Evolutionary conservation across 768 basidiomycete genomes (phyloP).

Genomic region (Kwoniella dejecticola): DNA sequence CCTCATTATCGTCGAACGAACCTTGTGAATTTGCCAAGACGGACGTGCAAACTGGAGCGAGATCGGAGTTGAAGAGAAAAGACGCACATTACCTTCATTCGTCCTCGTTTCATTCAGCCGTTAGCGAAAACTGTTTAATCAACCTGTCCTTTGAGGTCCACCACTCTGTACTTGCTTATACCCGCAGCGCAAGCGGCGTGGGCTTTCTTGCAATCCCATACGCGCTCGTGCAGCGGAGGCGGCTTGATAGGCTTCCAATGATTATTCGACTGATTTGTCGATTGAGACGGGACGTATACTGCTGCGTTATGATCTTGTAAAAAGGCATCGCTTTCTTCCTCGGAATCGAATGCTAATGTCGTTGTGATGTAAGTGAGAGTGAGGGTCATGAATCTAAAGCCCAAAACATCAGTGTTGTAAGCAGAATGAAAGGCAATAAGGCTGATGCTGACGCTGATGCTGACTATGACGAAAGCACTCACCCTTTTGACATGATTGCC

Average conservation of each 20-base stretch:
- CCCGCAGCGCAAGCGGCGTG: constrained; percentile 61
- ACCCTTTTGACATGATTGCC: constrained; percentile 92
- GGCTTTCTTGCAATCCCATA: constrained; percentile 56
- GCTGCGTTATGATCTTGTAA: constrained; percentile 69
- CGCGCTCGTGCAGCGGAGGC: constrained; percentile 40
- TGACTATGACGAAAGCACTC: constrained; percentile 54
- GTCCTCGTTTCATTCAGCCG: no score
- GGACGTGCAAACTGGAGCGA: no score
- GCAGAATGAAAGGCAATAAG: no score
- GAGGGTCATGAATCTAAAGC: constrained; percentile 73
- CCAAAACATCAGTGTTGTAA: neutral
- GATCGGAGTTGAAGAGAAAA: no score
- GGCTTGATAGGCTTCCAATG: constrained; percentile 58
- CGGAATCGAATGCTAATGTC: constrained; percentile 79
- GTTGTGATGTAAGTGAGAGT: constrained; percentile 73
- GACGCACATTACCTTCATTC: no score
- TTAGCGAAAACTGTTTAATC: no score
- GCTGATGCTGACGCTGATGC: no score
- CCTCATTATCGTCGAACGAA: no score
- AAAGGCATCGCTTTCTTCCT: constrained; percentile 68
- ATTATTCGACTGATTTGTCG: constrained; percentile 4
- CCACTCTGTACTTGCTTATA: constrained; percentile 77
- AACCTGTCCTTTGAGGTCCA: constrained; percentile 90
- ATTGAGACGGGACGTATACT: constrained; percentile 58
- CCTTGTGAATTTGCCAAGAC: no score